Evolutionary conservation across 805 yeast species (phyloP), one percentile per base, ranked within the genome.

Genomic region (Yarrowia sp.): DNA sequence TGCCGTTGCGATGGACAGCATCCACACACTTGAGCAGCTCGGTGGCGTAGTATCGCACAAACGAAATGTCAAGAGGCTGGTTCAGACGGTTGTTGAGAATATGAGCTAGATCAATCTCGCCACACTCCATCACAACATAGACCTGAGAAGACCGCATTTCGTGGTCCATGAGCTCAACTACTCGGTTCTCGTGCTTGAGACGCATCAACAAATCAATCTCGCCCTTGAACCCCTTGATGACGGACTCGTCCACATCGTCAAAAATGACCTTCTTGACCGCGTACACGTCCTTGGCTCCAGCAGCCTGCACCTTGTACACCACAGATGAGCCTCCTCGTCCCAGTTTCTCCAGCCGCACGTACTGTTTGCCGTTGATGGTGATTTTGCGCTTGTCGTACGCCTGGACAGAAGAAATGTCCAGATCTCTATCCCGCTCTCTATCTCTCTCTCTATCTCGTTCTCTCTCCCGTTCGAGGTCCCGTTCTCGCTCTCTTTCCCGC

Each of bases 241-340:
- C 87, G 0, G 84, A 70, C 16, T 86, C 89, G 70, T 90, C 97
- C 76, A 87, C 87, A 70, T 88, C 91, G n/a, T 74, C 76, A 73
- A 90, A 86, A 1, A 84, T 79, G 1, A 92, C 97, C 68, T 87
- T 83, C 71, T 92, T 92, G 40, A 93, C 78, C 0, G 98, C 98
- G 73, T 82, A 90, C 0, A 83, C 75, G 68, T 82, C 84, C 51
- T 58, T 58, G 67, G 84, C 85, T 54, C 81, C 81, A 69, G 68
- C 67, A 0, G 83, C 78, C 69, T 83, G 87, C 0, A 88, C 95
- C 73, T 87, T 89, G 78, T 87, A 92, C 21, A 92, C 98, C 72
- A 88, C 90, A 0, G 97, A 92, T 0, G 97, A 83, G 0, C 98
- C 98, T 26, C 98, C 98, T 73, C 89, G 83, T 5, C 98, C 98